Percentiles rank a stretch among this genome's conserved stretches.
phyloP scores from a whole-genome alignment of 2,329 filamentous ascomycete genomes.

The Fusarium proliferatum region DNA sequence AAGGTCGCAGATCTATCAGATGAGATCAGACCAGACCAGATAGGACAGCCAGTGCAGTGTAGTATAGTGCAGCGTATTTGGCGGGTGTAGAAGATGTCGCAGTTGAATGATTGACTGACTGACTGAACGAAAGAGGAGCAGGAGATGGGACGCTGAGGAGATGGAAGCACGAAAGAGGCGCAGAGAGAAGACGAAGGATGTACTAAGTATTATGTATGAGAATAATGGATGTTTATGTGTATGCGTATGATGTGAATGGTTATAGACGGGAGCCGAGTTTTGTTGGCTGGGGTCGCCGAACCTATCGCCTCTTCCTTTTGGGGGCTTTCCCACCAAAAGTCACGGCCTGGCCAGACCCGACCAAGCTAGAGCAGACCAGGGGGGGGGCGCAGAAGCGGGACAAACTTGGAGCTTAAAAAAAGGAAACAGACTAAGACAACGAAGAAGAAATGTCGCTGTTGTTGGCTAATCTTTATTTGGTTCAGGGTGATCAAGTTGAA shows the following conservation, averaged over 20 bases:
- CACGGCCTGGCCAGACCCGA: not conserved
- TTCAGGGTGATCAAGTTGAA: not conserved
- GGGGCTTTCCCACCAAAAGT: slow-evolving; percentile 12
- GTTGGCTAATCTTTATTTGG: not conserved
- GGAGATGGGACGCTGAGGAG: not conserved
- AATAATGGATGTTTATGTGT: not conserved
- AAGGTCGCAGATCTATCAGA: slow-evolving; percentile 17
- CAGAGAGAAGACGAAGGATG: slow-evolving; percentile 2
- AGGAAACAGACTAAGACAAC: not conserved
- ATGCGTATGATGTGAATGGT: not conserved
- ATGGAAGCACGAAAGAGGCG: slow-evolving; percentile 26
- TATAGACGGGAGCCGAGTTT: slow-evolving; percentile 23
- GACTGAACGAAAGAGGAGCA: slow-evolving; percentile 2
- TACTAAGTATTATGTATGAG: slow-evolving; percentile 8
- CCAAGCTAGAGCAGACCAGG: slow-evolving; percentile 20
- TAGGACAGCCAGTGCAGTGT: not conserved
- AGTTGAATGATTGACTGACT: not conserved
- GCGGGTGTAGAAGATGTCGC: not conserved
- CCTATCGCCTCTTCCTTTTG: slow-evolving; percentile 22
- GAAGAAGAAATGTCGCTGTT: not conserved
- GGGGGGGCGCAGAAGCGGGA: slow-evolving; percentile 35
- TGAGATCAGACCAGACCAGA: not conserved
- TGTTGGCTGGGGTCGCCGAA: slow-evolving; percentile 32
- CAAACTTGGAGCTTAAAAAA: slow-evolving; percentile 28
- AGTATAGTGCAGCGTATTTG: not conserved